phyloP scores from a whole-genome alignment of 108 stramenopile genomes.

The Fistulifera solaris region DNA sequence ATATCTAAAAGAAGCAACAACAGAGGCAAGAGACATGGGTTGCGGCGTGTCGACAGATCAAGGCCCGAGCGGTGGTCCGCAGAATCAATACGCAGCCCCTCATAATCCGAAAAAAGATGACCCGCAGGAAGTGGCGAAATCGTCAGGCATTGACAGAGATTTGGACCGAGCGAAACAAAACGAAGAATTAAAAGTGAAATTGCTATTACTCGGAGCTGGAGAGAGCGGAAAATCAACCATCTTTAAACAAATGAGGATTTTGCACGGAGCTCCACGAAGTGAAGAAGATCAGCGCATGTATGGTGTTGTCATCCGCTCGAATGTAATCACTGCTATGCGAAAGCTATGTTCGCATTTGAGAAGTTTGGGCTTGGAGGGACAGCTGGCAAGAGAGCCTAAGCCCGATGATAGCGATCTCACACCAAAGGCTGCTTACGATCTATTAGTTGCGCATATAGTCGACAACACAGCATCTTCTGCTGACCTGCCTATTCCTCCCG shows the following conservation, averaged over 20 bases:
- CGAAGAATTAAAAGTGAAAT: constrained; percentile 84
- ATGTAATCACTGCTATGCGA: constrained; percentile 66
- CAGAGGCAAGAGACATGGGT: constrained; percentile 28
- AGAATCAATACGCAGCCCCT: not conserved
- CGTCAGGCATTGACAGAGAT: constrained; percentile 34
- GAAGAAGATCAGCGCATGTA: constrained; percentile 81
- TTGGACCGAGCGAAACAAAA: constrained; percentile 36
- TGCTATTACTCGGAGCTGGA: constrained; percentile 96
- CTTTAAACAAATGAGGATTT: constrained; percentile 91
- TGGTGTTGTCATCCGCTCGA: constrained; percentile 75
- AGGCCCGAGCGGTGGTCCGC: constrained; percentile 10
- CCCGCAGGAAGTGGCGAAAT: constrained; percentile 24
- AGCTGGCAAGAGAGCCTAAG: constrained; percentile 52
- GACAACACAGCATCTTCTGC: constrained; percentile 50
- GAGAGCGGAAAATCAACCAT: constrained; percentile 99
- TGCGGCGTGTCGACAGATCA: constrained; percentile 34
- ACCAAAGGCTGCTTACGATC: constrained; percentile 59
- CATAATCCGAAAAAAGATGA: constrained; percentile 9
- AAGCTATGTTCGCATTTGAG: constrained; percentile 63
- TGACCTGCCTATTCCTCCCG: constrained; percentile 18
- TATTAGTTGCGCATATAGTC: constrained; percentile 46
- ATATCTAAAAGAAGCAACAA: no score
- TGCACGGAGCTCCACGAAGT: constrained; percentile 52
- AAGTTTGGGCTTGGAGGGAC: constrained; percentile 48
- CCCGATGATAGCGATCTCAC: constrained; percentile 37